Conservation (phyloP, 352 stramenopile genomes). For the Phytophthora fragariaefolia region DNA sequence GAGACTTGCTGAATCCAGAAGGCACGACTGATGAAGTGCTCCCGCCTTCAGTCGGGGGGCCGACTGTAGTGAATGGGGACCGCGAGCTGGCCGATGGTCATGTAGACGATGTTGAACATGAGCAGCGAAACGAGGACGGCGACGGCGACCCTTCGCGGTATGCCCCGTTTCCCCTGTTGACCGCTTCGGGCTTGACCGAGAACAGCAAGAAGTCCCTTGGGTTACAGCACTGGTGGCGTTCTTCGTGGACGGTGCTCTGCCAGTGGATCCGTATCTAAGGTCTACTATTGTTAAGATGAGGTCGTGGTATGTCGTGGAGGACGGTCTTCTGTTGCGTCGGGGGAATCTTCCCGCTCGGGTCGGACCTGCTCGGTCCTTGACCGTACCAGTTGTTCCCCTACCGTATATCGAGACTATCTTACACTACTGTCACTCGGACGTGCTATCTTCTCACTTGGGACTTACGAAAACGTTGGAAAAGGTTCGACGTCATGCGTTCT, state of each 20-base stretch:
- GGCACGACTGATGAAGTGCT: not conserved
- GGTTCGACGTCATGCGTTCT: conserved; percentile 5
- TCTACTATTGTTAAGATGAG: not conserved
- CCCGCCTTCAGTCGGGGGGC: not conserved
- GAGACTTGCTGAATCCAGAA: conserved; percentile 1
- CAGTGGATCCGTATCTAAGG: conserved; percentile 9
- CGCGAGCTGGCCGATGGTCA: not conserved
- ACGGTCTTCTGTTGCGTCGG: conserved; percentile 3
- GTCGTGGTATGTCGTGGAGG: not conserved
- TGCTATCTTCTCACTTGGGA: conserved; percentile 9
- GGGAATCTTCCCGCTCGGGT: conserved; percentile 3
- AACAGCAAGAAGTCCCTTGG: not conserved
- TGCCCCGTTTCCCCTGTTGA: not conserved
- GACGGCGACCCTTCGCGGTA: not conserved
- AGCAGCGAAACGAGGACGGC: not conserved
- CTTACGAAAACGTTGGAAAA: conserved; percentile 7
- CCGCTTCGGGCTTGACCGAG: not conserved
- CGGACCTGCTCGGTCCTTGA: conserved; percentile 3
- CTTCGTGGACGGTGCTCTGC: not conserved
- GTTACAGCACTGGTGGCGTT: conserved; percentile 9
- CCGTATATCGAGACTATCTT: conserved; percentile 16
- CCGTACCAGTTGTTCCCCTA: conserved; percentile 2
- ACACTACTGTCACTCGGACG: too few relatives aligned
- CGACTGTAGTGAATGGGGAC: not conserved
- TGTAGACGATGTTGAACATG: not conserved